Conservation (phyloP, 768 basidiomycete genomes). For the Myochromella boudieri region DNA sequence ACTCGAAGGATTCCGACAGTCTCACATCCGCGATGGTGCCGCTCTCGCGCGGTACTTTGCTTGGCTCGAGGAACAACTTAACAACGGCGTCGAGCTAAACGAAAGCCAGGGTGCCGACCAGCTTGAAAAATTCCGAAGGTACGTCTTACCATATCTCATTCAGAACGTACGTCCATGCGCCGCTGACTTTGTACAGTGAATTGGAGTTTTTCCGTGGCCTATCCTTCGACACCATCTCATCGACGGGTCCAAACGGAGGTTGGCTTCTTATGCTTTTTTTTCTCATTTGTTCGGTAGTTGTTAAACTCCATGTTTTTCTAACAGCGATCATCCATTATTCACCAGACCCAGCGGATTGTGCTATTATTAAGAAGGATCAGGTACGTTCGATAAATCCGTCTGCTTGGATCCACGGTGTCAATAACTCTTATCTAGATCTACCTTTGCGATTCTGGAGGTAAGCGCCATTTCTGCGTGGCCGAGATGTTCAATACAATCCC, state of each 20-base stretch:
- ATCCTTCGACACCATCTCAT: constrained; percentile 91
- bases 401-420: not conserved
- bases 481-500: not conserved
- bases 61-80: constrained; percentile 88
- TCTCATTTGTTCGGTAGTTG: no score
- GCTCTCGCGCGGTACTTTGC: constrained; percentile 89
- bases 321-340: constrained; percentile 92
- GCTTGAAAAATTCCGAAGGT: constrained; percentile 82
- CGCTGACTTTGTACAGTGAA: constrained; percentile 60
- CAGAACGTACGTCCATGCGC: not conserved
- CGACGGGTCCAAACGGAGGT: constrained; percentile 92
- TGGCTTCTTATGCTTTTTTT: constrained; percentile 19
- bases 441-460: constrained; percentile 82
- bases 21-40: constrained; percentile 86
- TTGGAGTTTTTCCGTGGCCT: constrained; percentile 80
- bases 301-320: no score
- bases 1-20: constrained; percentile 85
- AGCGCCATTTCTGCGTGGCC: not conserved
- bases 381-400: constrained; percentile 29
- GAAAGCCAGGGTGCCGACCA: constrained; percentile 82
- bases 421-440: constrained; percentile 31
- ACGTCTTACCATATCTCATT: constrained; percentile 33
- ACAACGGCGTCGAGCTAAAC: constrained; percentile 56
- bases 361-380: constrained; percentile 74
- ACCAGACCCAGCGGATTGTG: constrained; percentile 73